Evolutionary conservation across 1,139 yeast genomes (phyloP), one percentile per base, ranked within the genome.

Genomic region (Kodamaea anthophila): DNA sequence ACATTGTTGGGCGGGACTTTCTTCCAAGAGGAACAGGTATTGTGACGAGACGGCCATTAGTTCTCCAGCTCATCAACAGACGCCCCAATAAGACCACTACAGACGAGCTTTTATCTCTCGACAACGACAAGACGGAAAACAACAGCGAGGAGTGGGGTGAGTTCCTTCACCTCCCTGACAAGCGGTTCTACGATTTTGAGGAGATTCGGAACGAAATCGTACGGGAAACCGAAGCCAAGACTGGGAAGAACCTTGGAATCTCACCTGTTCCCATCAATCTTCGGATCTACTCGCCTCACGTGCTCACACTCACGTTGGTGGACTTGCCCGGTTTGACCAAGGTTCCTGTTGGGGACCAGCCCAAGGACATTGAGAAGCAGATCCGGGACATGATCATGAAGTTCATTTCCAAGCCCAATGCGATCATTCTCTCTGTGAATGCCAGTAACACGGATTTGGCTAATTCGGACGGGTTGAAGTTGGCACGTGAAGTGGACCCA

Each of bases 281-380:
- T 54, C 74, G 96, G 59, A 87, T 91, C 43, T 88, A 83, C 57
- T 88, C 97, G 15, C 98, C 99, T 9, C 91, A 88, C 52, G 98
- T 91, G 30, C 70, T 91, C 50, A 91, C 97, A 9, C 74, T 91
- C 57, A 93, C 99, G 3, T 73, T 91, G 50, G 98, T 91, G 24
- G 99, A 91, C 67, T 71, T 91, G 47, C 99, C 99, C 9, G 99
- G 99, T 39, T 72, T 93, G 51, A 91, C 99, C 18, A 91, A 91
- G 58, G 98, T 93, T 23, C 98, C 99, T n/a, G 97, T 91, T 29
- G 99, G 99, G 28, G 98, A 91, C 57, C 99, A 91, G 60, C 99
- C 99, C 32, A 85, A 83, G 53, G 98, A 91, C 57, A 91, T 91
- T 43, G 99, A 91, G 65, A 79, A 75, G 42, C 96, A 85, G 59